Conservation (phyloP, 2,329 filamentous ascomycete genomes). For the Sporothrix luriei region DNA sequence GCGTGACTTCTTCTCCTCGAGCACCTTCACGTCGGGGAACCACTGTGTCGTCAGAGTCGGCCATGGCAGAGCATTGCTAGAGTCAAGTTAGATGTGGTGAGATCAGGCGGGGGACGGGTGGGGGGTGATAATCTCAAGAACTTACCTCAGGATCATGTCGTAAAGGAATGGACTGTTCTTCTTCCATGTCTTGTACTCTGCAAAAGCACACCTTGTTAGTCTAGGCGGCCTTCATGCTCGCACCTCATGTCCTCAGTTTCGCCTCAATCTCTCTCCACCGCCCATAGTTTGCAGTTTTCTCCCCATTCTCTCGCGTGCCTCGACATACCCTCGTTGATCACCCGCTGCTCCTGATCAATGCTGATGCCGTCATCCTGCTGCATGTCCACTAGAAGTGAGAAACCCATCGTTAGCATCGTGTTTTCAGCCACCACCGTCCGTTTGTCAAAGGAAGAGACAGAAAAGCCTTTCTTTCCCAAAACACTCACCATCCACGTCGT, state of each 20-base stretch:
- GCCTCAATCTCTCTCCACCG: neutral
- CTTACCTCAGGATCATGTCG: constrained; percentile 85
- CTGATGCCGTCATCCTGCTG: constrained; percentile 67
- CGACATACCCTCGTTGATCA: constrained; percentile 82
- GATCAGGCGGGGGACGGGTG: neutral
- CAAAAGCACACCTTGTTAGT: neutral
- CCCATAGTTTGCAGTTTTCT: neutral
- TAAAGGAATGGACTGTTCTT: constrained; percentile 99
- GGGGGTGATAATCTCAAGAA: neutral
- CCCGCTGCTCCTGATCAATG: constrained; percentile 70
- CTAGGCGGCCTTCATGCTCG: neutral
- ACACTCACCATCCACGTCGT: constrained; percentile 54
- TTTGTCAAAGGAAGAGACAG: neutral
- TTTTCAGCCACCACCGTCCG: neutral
- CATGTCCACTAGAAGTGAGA: constrained; percentile 47
- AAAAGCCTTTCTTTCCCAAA: neutral
- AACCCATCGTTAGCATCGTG: constrained; percentile 32
- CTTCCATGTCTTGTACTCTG: constrained; percentile 99
- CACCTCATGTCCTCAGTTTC: neutral
- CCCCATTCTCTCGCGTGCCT: neutral
- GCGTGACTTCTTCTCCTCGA: constrained; percentile 82
- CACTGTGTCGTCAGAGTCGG: constrained; percentile 96
- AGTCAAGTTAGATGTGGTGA: constrained; percentile 1
- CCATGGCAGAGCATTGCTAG: constrained; percentile 89
- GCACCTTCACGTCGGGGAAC: constrained; percentile 91